Evolutionary conservation across 2,329 filamentous ascomycete species (phyloP), one percentile per base, ranked within the genome.

Genomic region (Zymoseptoria tritici): DNA sequence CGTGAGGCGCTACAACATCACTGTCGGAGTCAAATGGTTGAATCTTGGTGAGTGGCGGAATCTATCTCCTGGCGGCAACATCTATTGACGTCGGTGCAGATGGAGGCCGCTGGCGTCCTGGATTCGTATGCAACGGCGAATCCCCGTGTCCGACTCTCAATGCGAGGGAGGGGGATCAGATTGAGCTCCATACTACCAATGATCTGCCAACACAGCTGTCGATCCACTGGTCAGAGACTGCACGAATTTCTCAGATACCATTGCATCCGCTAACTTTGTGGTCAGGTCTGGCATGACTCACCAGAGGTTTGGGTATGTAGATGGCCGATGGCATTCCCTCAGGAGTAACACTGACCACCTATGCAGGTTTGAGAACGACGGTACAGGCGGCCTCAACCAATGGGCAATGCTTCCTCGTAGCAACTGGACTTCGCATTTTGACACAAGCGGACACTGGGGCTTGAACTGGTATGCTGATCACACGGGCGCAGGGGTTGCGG

Each of bases 371-470:
- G 64, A 62, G 62, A 64, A 66, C 49, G 64, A 66, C 36, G 64
- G 64, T 20, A 59, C 56, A 22, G 57, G 62, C 2, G 64, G 64
- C 8, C 58, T 66, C 8, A 62, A 62, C 9, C 56, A 56, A 8
- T 64, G 62, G 21, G 62, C 64, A 16, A 60, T 64, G 8, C 60
- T 66, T 21, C 64, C 64, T 9, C 54, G 64, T 53, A 60, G 57
- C 9, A 66, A 66, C 24, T 60, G 60, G 52, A 66, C 64, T 5
- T 57, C 54, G 20, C 58, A 57, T 3, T 59, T 66, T 49, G 60
- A 66, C 52, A 66, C 64, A 5, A 59, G 60, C 9, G 59, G 57
- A n/a, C 56, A 66, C 24, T 66, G 64, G 64, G 64, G 64, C 24
- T 46, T 64, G 29, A 64, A 64, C 46, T 61, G 49, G 49, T 51